Evolutionary conservation across 148 eudicot genomes (phyloP), one percentile per base, ranked within the genome.

Genomic region (Rhododendron ferrugineum): DNA sequence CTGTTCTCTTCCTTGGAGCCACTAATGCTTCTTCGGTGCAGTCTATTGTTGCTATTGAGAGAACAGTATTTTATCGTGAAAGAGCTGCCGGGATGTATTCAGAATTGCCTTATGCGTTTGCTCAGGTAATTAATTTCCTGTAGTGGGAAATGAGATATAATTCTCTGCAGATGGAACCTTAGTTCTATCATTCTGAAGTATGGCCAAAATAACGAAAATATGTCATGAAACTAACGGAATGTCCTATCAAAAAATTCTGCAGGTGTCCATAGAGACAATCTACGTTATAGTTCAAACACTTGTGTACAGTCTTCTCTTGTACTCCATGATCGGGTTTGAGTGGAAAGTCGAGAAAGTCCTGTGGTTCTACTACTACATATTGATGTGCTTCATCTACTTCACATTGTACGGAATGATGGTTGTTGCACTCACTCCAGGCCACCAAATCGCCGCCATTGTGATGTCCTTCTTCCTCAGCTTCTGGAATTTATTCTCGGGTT

Each of bases 31-130:
- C 90, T 13, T 88, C 90, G 0, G 90, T 91, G 22, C 93, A 86
- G 78, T 49, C 90, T 23, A 89, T 91, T 15, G 91, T 91, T 15
- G 84, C 89, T 37, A 84, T 91, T 0, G 93, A 91, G 79, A 89
- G 93, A 85, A 88, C 93, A 37, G 92, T 90, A 18, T 91, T 91
- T 58, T 91, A 91, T 75, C 87, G 93, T 13, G 93, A 91, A 84
- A 91, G 85, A 90, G 92, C 92, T 26, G 93, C 93, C 0, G 92
- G 93, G 76, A 91, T 90, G 93, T 91, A 87, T 66, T 91, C 92
- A 85, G 88, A 87, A 85, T 62, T 91, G 89, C 91, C 93, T 58
- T 89, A 91, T 46, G 91, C 93, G 44, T 91, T 91, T 82, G 90
- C 92, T 26, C 92, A 91, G 89, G 92, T 91, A 72, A 16, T 68